Base-by-base conservation (phyloP, 352 stramenopile species). In the Phytophthora aleatoria region DNA sequence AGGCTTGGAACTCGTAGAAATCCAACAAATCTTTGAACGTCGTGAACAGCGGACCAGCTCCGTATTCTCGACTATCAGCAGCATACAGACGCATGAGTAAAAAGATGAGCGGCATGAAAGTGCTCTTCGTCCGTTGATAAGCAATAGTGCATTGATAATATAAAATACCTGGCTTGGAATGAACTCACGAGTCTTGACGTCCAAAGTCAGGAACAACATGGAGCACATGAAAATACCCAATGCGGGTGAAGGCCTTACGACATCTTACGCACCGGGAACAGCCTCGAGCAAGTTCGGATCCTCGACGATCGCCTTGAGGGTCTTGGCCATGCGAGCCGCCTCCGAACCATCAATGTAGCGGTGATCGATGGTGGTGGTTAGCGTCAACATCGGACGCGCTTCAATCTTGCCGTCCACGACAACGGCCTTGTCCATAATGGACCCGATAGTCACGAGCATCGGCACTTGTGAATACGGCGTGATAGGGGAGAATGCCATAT, bases 1-100 rank as follows among this genome's bases (percentile, higher is more conserved):
- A 45, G 95, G 95, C 3, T 67, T 97, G n/a, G 79, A 78, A 31
- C 83, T 99, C 2, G 95, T 98, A 70, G 91, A 98, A 45, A 97
- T 98, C 52, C 85, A 97, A 70, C 63, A 71, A 26, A 79, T 98
- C 28, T 98, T 98, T 8, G 57, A 69, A 38, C 44, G 44, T 44
- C 52, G 61, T 28, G 64, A 67, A 43, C 56, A 59, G 42, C 57
- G 58, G 1, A 38, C 64, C 8, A 67, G 58, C 38, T 62, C 64
- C 1, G 47, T 28, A 0, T 59, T 71, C 33, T 71, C 57, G 13
- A 42, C 57, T 36, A 26, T 44, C 33, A 62, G 50, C 11, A 61
- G 47, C 28, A 53, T 45, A 38, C 56, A 63, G 42, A 68, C 28
- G 35, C 57, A 15, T 42, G 13, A 58, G 11, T 52, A 50, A 35